phyloP scores from a whole-genome alignment of 2,329 filamentous ascomycete species.

The Penicillium sp. region DNA sequence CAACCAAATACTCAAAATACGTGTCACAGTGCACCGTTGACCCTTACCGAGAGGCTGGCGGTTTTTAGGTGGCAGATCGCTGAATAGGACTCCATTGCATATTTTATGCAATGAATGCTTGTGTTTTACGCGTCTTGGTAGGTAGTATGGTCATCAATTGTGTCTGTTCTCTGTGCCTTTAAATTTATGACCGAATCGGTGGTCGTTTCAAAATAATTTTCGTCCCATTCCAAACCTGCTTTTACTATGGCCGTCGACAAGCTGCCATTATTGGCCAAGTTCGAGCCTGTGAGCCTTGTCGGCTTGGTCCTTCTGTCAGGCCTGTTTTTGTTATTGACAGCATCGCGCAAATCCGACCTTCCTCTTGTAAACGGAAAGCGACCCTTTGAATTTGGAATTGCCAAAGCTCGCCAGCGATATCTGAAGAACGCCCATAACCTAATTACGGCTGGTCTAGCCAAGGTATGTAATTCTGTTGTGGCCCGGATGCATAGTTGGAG shows the following conservation, averaged over 20 bases:
- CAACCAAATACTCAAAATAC: no score
- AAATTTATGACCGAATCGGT: background rate
- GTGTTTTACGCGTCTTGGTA: no score
- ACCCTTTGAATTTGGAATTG: background rate
- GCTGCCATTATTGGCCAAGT: background rate
- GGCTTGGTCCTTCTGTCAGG: background rate
- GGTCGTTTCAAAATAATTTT: background rate
- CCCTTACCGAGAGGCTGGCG: no score
- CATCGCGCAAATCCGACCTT: background rate
- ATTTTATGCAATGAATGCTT: no score
- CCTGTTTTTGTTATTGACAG: background rate
- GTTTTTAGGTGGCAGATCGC: no score
- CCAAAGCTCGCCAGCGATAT: background rate
- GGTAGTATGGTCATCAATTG: no score
- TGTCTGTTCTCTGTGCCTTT: background rate
- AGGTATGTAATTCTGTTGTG: background rate
- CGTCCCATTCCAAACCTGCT: no score
- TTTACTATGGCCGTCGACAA: background rate
- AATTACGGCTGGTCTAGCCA: background rate
- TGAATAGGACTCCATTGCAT: no score
- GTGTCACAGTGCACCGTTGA: no score
- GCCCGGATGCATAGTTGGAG: no score
- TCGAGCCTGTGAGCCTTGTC: background rate
- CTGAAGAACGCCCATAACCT: background rate
- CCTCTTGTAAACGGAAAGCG: conserved; percentile 1